Evolutionary conservation across 2,329 filamentous ascomycete species (phyloP).

Genomic region (Alternaria triticimaculans): DNA sequence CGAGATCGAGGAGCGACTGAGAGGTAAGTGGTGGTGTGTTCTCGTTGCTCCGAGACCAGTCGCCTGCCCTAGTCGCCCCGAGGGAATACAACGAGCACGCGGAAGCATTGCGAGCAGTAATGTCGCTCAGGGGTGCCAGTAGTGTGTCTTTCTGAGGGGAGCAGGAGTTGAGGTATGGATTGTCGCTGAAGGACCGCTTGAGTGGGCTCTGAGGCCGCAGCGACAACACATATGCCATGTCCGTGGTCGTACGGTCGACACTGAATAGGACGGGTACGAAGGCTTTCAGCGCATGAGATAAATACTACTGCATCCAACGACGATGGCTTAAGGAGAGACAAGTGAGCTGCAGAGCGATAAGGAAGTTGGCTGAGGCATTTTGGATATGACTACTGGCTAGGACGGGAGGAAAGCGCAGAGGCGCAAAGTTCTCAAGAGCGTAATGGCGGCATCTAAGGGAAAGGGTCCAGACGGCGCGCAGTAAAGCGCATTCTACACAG

Average conservation of each 20-base stretch:
- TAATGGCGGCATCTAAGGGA: constrained; percentile 15
- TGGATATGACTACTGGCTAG: constrained; percentile 13
- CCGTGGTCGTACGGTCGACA: constrained; percentile 19
- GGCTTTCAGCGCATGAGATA: constrained; percentile 44
- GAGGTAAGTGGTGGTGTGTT: constrained; percentile 44
- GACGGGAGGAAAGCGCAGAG: constrained; percentile 30
- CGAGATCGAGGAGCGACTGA: constrained; percentile 43
- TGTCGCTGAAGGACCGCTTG: constrained; percentile 52
- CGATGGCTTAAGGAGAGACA: constrained; percentile 38
- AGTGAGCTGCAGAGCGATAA: constrained; percentile 19
- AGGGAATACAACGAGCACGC: constrained; percentile 46
- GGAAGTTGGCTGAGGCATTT: constrained; percentile 16
- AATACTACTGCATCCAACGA: constrained; percentile 44
- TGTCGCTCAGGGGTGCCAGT: constrained; percentile 32
- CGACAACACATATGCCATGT: constrained; percentile 51
- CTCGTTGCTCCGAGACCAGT: constrained; percentile 38
- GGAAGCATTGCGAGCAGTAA: constrained; percentile 43
- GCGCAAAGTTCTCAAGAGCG: constrained; percentile 7
- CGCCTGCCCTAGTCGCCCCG: constrained; percentile 26
- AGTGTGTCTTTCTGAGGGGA: constrained; percentile 40
- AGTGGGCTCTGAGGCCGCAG: constrained; percentile 49
- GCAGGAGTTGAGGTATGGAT: constrained; percentile 44
- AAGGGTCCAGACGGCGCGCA: constrained; percentile 25
- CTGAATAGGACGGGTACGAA: constrained; percentile 30
- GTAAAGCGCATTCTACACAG: constrained; percentile 19